Percentiles rank a stretch among this genome's conserved stretches.
These are phyloP conservation scores for Trichoderma gracile DNA, from an alignment of 2,329 filamentous ascomycete species.

Conservation along the genomic window DNA sequence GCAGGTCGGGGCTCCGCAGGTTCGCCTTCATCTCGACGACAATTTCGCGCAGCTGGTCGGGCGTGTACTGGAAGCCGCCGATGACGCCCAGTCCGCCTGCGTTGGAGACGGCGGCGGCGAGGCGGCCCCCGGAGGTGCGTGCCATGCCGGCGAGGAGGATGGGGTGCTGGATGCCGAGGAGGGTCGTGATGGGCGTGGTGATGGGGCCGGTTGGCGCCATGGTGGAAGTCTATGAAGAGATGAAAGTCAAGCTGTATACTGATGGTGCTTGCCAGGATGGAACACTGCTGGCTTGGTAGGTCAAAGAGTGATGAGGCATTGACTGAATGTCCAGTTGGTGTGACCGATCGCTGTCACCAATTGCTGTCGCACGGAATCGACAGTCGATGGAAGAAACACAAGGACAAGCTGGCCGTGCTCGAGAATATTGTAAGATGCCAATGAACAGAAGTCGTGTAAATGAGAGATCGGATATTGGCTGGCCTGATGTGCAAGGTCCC, in stretches of 20 bases:
- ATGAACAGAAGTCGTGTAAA: too few species aligned
- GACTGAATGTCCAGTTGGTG: background rate
- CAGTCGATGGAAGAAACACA: too few species aligned
- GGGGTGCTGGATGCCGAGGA: constrained; percentile 83
- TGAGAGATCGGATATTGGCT: background rate
- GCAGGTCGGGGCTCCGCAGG: constrained; percentile 65
- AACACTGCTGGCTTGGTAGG: background rate
- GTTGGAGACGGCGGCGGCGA: constrained; percentile 86
- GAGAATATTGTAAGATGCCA: too few species aligned
- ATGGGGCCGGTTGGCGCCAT: constrained; percentile 57
- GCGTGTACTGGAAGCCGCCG: constrained; percentile 71
- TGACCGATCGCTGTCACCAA: background rate
- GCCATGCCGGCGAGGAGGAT: constrained; percentile 95
- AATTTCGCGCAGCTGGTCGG: constrained; percentile 72
- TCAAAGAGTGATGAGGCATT: background rate
- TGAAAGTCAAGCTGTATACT: background rate
- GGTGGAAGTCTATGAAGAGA: background rate
- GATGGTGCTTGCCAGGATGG: background rate
- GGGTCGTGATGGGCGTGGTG: constrained; percentile 72
- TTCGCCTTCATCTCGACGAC: constrained; percentile 82
- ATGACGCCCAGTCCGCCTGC: constrained; percentile 81
- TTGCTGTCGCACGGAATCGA: too few species aligned
- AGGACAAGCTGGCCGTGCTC: too few species aligned
- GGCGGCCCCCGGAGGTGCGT: constrained; percentile 71
- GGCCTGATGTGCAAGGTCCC: background rate